These are phyloP conservation scores for Abortiporus biennis DNA, from an alignment of 1,284 basidiomycete species.

Conservation along the genomic window DNA sequence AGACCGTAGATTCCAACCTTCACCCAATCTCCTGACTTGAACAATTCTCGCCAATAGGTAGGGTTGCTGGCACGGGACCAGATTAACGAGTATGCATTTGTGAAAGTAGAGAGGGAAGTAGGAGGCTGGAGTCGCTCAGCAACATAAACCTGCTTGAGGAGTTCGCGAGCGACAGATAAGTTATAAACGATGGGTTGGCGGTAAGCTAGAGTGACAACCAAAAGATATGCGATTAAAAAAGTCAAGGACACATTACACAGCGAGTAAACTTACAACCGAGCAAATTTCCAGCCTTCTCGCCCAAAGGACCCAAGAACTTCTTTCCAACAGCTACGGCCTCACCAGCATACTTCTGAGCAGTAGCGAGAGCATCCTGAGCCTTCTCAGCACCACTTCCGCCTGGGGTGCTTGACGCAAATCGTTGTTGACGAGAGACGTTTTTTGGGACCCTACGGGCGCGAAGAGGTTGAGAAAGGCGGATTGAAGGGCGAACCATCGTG, in stretches of 20 bases:
- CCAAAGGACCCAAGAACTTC: constrained; percentile 51
- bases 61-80: constrained; percentile 63
- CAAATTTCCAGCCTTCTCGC: constrained; percentile 51
- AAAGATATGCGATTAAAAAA: constrained; percentile 1
- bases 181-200: constrained; percentile 82
- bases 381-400: constrained; percentile 36
- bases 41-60: constrained; percentile 66
- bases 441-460: constrained; percentile 20
- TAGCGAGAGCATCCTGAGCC: constrained; percentile 57
- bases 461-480: constrained; percentile 23
- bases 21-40: constrained; percentile 74
- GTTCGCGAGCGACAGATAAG: constrained; percentile 75
- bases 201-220: constrained; percentile 57
- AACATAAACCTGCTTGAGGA: constrained; percentile 88
- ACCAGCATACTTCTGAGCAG: constrained; percentile 51
- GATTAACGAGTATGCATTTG: constrained; percentile 69
- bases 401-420: constrained; percentile 24
- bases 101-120: constrained; percentile 54
- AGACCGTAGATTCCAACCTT: constrained; percentile 80
- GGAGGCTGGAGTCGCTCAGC: constrained; percentile 87
- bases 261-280: constrained; percentile 56
- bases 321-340: constrained; percentile 47
- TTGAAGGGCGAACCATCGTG: constrained; percentile 22
- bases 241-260: background rate
- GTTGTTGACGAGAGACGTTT: constrained; percentile 14